Evolutionary conservation across 2,329 filamentous ascomycete genomes (phyloP), one percentile per base, ranked within the genome.

Genomic region (Sporothrix dimorphospora): DNA sequence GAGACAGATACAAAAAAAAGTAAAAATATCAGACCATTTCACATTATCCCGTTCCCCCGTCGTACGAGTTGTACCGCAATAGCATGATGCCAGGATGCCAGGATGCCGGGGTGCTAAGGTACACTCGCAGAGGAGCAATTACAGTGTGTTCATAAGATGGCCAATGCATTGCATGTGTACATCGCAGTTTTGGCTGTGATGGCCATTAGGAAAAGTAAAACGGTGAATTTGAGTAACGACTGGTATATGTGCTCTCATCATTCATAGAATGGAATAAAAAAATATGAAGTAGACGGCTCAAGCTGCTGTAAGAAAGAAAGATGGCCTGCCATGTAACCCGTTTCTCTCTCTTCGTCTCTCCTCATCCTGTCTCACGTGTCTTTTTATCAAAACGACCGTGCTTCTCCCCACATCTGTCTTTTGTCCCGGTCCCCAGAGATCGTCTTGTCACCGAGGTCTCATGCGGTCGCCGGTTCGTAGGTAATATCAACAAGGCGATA

Each of bases 401-500:
- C 45, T 47, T 3, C 7, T 16, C 1, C 45, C n/a, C 45, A 4
- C 47, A 49, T 49, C 16, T 49, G 19, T 6, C n/a, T 16, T 14
- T 19, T 16, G 42, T 16, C 16, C 12, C 8, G 30, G 30, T 49
- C 21, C 27, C 38, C 34, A 19, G 38, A 42, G 4, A 57, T 3
- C 68, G 24, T 19, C 73, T 51, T n/a, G 2, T 53, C 49, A 21
- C 8, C 21, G 24, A 4, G 14, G 14, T 4, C 49, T 21, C 49
- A 66, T 8, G 40, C 27, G 11, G 30, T 30, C 51, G 72, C 72
- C 51, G 68, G 61, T 72, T 80, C 79, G 73, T 79, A 80, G 45
- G 78, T 71, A 49, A 83, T 76, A 68, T 80, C 75, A 66, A 82
- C 77, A 6, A 76, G 73, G 76, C 79, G 78, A 76, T 80, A 82